Evolutionary conservation across 1,284 basidiomycete genomes (phyloP).

Genomic region (Golubevia pallescens): DNA sequence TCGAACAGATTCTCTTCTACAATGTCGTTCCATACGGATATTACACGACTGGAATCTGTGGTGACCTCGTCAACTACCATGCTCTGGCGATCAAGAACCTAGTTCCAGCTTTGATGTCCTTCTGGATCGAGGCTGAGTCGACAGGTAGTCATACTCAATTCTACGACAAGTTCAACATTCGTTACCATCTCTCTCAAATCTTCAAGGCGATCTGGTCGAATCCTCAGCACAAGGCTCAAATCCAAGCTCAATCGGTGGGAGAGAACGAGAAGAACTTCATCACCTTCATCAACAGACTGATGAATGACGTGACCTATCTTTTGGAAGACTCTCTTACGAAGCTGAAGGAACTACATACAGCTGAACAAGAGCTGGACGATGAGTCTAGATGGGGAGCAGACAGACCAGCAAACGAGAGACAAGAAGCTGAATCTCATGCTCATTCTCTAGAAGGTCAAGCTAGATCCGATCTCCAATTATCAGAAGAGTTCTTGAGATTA

Average conservation of each 20-base stretch:
- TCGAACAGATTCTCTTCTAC: conserved; percentile 78
- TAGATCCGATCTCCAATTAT: conserved; percentile 82
- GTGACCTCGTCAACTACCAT: conserved; percentile 81
- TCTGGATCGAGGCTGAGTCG: conserved; percentile 97
- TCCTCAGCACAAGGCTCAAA: conserved; percentile 64
- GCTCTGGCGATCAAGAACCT: conserved; percentile 83
- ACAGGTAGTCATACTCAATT: conserved; percentile 98
- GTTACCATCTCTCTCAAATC: conserved; percentile 65
- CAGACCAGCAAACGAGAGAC: conserved; percentile 73
- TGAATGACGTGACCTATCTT: conserved; percentile 98
- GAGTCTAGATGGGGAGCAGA: conserved; percentile 73
- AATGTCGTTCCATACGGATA: conserved; percentile 79
- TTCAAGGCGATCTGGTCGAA: conserved; percentile 89
- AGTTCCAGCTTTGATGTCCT: conserved; percentile 89
- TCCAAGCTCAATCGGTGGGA: background rate
- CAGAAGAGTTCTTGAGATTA: conserved; percentile 84
- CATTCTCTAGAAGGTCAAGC: conserved; percentile 81
- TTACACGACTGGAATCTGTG: conserved; percentile 79
- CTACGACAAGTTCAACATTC: conserved; percentile 91
- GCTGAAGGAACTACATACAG: conserved; percentile 82
- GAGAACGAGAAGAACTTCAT: conserved; percentile 66
- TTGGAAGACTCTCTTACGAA: conserved; percentile 94
- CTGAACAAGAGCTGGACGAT: conserved; percentile 84
- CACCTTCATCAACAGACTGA: conserved; percentile 94
- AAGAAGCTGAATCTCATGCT: conserved; percentile 82